Base-by-base conservation (phyloP, 306 rosid species). In the Cicer cuneatum region DNA sequence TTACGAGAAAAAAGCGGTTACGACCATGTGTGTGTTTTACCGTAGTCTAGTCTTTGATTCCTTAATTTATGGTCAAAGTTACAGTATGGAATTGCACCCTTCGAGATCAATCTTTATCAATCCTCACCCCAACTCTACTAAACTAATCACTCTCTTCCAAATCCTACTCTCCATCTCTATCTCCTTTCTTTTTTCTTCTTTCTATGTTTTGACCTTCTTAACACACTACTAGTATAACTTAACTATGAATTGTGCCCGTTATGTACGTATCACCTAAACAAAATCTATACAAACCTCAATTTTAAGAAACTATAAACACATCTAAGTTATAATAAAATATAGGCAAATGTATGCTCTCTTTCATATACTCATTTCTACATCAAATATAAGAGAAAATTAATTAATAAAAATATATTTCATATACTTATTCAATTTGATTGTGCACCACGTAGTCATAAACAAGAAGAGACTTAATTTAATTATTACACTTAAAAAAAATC, bases 11-110 rank as follows among this genome's bases (percentile, higher is more conserved):
- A 74, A 83, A 81, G 74, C 42, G 66, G 33, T 62, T 76, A 83
- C 60, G 81, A 84, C 65, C 91, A 89, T 85, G 96, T 88, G 94
- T 88, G 65, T 15, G 15, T 49, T 89, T 88, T 87, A 90, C 89
- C 85, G 1, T 59, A 59, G 69, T 78, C 73, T 59, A 59, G 69
- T 78, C 73, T 85, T 86, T 87, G 96, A 90, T 92, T 92, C 95
- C 90, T 84, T 90, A 82, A 59, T 87, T 85, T 77, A 72, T 84
- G 88, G 98, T 92, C 96, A 92, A 92, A 92, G 80, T 89, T 82
- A 82, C 86, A 78, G 76, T 67, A 21, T 41, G 73, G 45, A 82
- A 81, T 89, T 82, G 83, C 83, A 84, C 45, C 83, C 67, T 87
- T 90, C 96, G 90, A 92, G 96, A 87, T 75, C 74, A 85, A 72